A percentile compares a stretch with the other conserved stretches of the same genome.
Evolutionary conservation across 1,139 yeast genomes (phyloP).

Genomic region (Blastobotrys niveus): DNA sequence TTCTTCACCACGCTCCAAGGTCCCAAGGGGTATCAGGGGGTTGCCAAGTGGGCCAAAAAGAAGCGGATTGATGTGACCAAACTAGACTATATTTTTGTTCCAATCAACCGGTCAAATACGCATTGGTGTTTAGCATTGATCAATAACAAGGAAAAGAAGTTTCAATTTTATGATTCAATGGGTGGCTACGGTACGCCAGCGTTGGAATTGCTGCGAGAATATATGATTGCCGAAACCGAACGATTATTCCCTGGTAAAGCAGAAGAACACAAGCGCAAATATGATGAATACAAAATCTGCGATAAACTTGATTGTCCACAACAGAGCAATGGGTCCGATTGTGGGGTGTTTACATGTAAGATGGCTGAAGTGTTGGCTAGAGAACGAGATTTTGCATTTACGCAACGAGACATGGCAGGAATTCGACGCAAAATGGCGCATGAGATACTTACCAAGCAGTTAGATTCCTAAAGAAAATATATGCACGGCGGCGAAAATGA

Average conservation of each 20-base stretch:
- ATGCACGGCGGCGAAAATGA: not conserved
- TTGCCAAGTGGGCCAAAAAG: constrained; percentile 84
- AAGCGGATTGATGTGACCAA: constrained; percentile 64
- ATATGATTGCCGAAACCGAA: constrained; percentile 31
- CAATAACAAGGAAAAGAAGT: constrained; percentile 52
- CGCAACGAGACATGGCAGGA: constrained; percentile 63
- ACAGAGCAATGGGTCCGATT: constrained; percentile 86
- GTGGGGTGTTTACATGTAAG: constrained; percentile 91
- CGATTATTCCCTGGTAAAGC: constrained; percentile 26
- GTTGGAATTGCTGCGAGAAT: constrained; percentile 49
- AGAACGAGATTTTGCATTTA: constrained; percentile 46
- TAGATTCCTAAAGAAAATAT: not conserved
- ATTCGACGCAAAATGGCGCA: constrained; percentile 70
- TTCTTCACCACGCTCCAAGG: constrained; percentile 65
- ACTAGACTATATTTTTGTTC: constrained; percentile 65
- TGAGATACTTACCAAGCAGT: constrained; percentile 29
- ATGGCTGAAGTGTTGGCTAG: constrained; percentile 57
- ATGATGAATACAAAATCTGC: constrained; percentile 26
- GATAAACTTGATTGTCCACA: constrained; percentile 59
- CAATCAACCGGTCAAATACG: constrained; percentile 72
- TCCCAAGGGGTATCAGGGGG: constrained; percentile 71
- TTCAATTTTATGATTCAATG: constrained; percentile 76
- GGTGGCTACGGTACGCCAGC: constrained; percentile 50
- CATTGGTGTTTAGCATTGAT: constrained; percentile 93
- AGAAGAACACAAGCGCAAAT: constrained; percentile 36